Evolutionary conservation across 2,329 filamentous ascomycete genomes (phyloP).

Genomic region (Penicillium sp.): DNA sequence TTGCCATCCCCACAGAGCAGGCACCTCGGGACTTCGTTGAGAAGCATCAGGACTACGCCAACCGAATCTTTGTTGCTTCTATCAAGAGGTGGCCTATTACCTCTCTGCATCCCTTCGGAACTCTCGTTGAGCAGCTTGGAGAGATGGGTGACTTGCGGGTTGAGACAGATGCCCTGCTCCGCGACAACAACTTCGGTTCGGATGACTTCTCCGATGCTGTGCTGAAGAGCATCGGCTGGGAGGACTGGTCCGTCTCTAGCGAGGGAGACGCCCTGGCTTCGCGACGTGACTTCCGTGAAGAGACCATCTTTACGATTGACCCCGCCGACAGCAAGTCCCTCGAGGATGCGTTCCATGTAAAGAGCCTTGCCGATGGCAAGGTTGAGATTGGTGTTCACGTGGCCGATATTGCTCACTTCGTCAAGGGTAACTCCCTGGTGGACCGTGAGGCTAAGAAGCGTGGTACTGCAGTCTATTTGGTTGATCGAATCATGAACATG

Average conservation of each 20-base stretch:
- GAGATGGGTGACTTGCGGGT: conserved; percentile 97
- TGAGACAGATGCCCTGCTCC: conserved; percentile 92
- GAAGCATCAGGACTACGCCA: conserved; percentile 95
- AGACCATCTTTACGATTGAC: conserved; percentile 89
- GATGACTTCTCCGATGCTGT: conserved; percentile 98
- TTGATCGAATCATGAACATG: conserved; percentile 85
- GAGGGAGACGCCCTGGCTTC: conserved; percentile 74
- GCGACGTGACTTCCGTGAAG: conserved; percentile 85
- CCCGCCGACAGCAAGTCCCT: conserved; percentile 83
- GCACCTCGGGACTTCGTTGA: conserved; percentile 97
- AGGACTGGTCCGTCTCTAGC: conserved; percentile 83
- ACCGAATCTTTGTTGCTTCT: conserved; percentile 96
- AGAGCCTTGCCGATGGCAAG: conserved; percentile 75
- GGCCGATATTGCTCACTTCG: conserved; percentile 91
- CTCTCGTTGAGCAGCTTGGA: conserved; percentile 92
- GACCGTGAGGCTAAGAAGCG: conserved; percentile 98
- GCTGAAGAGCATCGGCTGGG: conserved; percentile 83
- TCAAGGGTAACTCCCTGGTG: conserved; percentile 92
- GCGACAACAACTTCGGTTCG: conserved; percentile 97
- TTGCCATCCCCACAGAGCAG: conserved; percentile 97
- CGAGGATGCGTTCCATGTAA: conserved; percentile 90
- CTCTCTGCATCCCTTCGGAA: conserved; percentile 97
- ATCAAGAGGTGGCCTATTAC: conserved; percentile 99
- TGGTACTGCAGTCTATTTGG: conserved; percentile 89
- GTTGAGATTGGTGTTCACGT: conserved; percentile 95